phyloP scores from a whole-genome alignment of 192 early-diverging fungal species.

The Mortierella hygrophila region DNA sequence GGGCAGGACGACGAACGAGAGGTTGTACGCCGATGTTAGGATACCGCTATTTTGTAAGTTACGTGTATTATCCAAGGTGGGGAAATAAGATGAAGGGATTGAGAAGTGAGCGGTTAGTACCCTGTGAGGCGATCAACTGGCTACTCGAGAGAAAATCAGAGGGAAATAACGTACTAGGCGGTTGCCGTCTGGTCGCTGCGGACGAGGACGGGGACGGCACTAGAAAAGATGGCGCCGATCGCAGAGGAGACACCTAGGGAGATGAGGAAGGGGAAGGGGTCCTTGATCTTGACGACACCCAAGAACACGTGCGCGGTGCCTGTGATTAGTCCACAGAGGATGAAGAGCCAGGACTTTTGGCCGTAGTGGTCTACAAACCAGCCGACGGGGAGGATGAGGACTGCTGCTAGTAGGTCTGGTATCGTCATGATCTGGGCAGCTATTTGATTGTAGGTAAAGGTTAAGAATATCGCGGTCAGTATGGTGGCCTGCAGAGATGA shows the following conservation, averaged over 20 bases:
- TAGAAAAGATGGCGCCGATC: conserved; percentile 64
- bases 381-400: conserved; percentile 68
- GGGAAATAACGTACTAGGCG: conserved; percentile 52
- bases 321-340: conserved; percentile 60
- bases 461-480: no score
- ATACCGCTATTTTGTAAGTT: conserved; percentile 51
- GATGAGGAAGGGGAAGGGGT: conserved; percentile 60
- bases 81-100: neutral
- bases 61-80: no score
- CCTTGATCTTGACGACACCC: conserved; percentile 36
- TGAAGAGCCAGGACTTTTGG: conserved; percentile 59
- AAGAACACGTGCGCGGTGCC: conserved; percentile 59
- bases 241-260: conserved; percentile 63
- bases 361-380: conserved; percentile 66
- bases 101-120: neutral
- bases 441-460: neutral
- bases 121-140: neutral
- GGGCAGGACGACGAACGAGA: conserved; percentile 66
- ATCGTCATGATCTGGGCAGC: conserved; percentile 70
- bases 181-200: conserved; percentile 46
- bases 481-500: no score
- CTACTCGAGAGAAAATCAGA: neutral
- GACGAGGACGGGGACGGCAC: conserved; percentile 67
- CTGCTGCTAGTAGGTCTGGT: conserved; percentile 66
- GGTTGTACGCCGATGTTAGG: conserved; percentile 62